Percentiles rank a stretch among this genome's conserved stretches.
Evolutionary conservation across 1,139 yeast genomes (phyloP).

Genomic region (Magnusiomyces fungicola): DNA sequence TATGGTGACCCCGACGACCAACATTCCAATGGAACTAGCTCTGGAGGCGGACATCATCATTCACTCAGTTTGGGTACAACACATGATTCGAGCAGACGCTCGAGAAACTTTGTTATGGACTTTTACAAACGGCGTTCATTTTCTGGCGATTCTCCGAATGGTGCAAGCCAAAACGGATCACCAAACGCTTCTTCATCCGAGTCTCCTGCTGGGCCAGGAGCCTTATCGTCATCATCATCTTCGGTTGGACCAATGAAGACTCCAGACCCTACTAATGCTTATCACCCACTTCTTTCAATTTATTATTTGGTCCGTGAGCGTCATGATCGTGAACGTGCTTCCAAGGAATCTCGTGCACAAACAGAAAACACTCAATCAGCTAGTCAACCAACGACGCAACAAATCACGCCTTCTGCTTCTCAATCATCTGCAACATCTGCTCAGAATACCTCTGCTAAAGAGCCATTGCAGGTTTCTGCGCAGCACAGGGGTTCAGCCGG

Average conservation of each 20-base stretch:
- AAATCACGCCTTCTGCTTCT: too few relatives aligned
- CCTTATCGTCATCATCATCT: neutral
- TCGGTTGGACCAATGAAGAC: too few relatives aligned
- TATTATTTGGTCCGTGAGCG: conserved; percentile 81
- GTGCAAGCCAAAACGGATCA: neutral
- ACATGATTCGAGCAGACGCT: conserved; percentile 1
- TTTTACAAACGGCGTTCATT: conserved; percentile 20
- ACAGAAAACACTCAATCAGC: too few relatives aligned
- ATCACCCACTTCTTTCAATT: conserved; percentile 81
- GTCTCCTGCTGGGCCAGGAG: conserved; percentile 3
- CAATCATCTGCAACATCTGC: too few relatives aligned
- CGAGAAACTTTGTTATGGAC: conserved; percentile 23
- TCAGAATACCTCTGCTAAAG: too few relatives aligned
- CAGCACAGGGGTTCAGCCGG: too few relatives aligned
- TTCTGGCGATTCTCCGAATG: conserved; percentile 1
- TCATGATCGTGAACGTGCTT: conserved; percentile 55
- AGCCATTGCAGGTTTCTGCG: conserved; percentile 4
- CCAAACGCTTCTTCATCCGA: neutral
- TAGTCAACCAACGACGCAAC: too few relatives aligned
- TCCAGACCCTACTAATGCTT: conserved; percentile 82
- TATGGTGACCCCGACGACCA: conserved; percentile 15
- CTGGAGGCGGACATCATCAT: neutral
- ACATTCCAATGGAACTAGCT: neutral
- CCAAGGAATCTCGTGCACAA: too few relatives aligned
- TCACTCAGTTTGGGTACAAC: too few relatives aligned